These are phyloP conservation scores for Alternaria longipes DNA, from an alignment of 2,329 filamentous ascomycete genomes.

Conservation along the genomic window DNA sequence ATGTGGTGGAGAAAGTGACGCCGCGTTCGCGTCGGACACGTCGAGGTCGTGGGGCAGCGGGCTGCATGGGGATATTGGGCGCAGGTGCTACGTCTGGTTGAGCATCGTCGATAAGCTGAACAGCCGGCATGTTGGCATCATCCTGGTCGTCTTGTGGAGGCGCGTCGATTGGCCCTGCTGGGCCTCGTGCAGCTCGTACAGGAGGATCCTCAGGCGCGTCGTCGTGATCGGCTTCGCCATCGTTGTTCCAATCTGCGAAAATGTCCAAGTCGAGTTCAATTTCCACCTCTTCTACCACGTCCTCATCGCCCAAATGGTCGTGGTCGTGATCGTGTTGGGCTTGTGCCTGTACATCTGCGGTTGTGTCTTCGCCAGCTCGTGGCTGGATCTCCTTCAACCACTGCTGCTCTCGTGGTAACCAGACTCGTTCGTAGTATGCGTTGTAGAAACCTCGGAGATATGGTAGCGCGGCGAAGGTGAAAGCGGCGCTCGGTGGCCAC, in stretches of 20 bases:
- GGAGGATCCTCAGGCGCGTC: constrained; percentile 49
- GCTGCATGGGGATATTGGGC: constrained; percentile 38
- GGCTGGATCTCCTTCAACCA: constrained; percentile 72
- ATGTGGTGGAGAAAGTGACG: constrained; percentile 63
- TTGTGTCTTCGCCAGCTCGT: constrained; percentile 52
- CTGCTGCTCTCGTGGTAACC: constrained; percentile 65
- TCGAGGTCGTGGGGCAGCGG: constrained; percentile 32
- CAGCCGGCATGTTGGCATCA: constrained; percentile 21
- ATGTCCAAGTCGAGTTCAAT: constrained; percentile 50
- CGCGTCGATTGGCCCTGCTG: constrained; percentile 44
- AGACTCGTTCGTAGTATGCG: constrained; percentile 67
- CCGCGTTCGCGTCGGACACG: constrained; percentile 56
- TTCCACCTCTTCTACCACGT: constrained; percentile 61
- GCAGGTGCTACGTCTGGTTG: constrained; percentile 41
- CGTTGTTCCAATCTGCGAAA: constrained; percentile 58
- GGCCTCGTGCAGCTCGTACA: constrained; percentile 36
- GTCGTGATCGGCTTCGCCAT: constrained; percentile 46
- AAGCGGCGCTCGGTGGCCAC: constrained; percentile 72
- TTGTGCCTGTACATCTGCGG: constrained; percentile 26
- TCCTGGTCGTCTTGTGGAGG: constrained; percentile 44
- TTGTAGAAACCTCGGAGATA: constrained; percentile 72
- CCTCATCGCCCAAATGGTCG: constrained; percentile 52
- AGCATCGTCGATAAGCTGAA: constrained; percentile 2
- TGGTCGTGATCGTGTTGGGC: constrained; percentile 27
- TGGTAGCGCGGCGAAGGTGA: constrained; percentile 72